Evolutionary conservation across 169 alveolate species (phyloP).

Genomic region (Perkinsus olseni): DNA sequence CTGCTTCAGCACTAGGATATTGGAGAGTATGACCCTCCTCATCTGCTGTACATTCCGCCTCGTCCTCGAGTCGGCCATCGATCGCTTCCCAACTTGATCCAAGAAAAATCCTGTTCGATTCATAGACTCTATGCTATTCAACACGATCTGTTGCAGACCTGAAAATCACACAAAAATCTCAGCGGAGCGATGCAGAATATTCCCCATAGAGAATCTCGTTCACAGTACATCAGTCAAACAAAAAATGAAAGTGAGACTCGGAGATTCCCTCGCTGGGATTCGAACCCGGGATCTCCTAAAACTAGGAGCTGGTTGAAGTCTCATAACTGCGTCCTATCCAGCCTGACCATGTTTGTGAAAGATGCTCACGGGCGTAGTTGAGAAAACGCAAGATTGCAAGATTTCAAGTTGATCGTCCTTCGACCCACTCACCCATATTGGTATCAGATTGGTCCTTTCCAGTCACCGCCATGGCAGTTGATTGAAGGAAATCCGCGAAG

Average conservation of each 20-base stretch:
- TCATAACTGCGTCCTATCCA: too few species aligned
- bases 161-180: background rate
- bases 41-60: background rate
- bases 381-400: too few species aligned
- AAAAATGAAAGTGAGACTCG: background rate
- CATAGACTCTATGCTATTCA: background rate
- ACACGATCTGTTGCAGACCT: background rate
- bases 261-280: too few species aligned
- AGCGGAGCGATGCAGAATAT: background rate
- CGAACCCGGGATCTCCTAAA: too few species aligned
- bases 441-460: background rate
- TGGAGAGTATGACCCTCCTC: background rate
- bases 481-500: background rate
- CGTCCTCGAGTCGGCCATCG: background rate
- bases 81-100: background rate
- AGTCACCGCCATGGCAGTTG: background rate
- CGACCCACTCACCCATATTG: background rate
- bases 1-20: background rate
- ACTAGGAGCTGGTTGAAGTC: too few species aligned
- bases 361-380: too few species aligned
- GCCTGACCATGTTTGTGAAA: too few species aligned
- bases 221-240: background rate
- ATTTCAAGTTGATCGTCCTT: background rate
- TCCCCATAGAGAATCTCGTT: background rate
- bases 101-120: background rate